These are phyloP conservation scores for Dryadomyces quercus-mongolicae DNA, from an alignment of 2,329 filamentous ascomycete species.

Conservation along the genomic window DNA sequence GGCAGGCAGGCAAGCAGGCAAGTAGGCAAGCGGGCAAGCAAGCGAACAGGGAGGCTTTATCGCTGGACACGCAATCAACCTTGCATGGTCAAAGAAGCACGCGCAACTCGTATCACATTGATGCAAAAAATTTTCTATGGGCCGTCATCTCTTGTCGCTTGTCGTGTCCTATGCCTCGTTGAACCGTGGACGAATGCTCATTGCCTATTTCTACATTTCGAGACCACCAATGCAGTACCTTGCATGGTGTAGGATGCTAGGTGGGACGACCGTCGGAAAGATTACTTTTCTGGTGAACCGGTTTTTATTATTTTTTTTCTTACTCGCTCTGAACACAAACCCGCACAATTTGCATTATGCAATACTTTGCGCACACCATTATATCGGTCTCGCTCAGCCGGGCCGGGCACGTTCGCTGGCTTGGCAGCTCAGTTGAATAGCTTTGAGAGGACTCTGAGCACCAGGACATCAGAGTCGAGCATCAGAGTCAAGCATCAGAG, in stretches of 20 bases:
- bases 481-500: too few species aligned
- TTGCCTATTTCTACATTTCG: conserved; percentile 1
- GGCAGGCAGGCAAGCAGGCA: too few species aligned
- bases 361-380: background rate
- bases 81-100: background rate
- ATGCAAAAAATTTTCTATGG: too few species aligned
- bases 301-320: background rate
- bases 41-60: background rate
- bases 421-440: too few species aligned
- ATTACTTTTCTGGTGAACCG: background rate
- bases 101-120: too few species aligned
- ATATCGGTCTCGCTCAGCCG: too few species aligned
- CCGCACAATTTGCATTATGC: background rate
- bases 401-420: too few species aligned
- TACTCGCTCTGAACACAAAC: background rate
- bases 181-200: background rate
- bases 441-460: background rate
- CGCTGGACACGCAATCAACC: background rate
- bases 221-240: conserved; percentile 3
- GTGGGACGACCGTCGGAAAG: conserved; percentile 1
- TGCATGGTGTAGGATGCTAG: conserved; percentile 2
- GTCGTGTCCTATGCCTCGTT: background rate
- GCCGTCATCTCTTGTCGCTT: too few species aligned
- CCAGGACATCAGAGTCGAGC: too few species aligned
- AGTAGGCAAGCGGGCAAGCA: too few species aligned